Percentiles rank a stretch among this genome's conserved stretches.
Evolutionary conservation across 805 yeast genomes (phyloP).

Genomic region (Candida dajiaensis): DNA sequence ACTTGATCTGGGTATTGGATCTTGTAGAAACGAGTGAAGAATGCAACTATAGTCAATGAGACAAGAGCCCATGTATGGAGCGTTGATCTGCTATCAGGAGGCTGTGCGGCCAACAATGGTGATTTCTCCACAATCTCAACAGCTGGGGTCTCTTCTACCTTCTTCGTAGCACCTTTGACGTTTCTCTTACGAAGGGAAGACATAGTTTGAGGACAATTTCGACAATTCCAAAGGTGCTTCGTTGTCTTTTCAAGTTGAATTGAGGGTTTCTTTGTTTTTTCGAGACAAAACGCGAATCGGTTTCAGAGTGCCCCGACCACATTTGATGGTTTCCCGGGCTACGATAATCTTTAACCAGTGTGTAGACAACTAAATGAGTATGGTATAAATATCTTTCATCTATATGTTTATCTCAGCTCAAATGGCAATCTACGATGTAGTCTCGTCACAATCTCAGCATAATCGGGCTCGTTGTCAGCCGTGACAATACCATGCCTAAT

Average conservation of each 20-base stretch:
- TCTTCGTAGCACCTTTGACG: slow-evolving; percentile 3
- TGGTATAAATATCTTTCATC: neutral
- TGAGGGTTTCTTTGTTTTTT: too few species aligned
- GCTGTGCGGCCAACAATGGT: neutral
- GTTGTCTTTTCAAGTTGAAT: neutral
- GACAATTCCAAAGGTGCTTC: neutral
- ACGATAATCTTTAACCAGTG: neutral
- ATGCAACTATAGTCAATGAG: slow-evolving; percentile 57
- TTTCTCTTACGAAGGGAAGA: slow-evolving; percentile 8
- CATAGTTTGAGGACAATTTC: neutral
- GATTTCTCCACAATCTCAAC: neutral
- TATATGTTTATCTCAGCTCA: slow-evolving; percentile 35
- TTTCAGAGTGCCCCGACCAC: neutral
- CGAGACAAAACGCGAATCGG: neutral
- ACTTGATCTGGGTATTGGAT: slow-evolving; percentile 67
- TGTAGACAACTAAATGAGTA: too few species aligned
- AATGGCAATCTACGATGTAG: slow-evolving; percentile 70
- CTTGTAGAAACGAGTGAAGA: slow-evolving; percentile 56
- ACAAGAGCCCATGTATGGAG: slow-evolving; percentile 42
- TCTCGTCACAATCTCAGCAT: slow-evolving; percentile 49
- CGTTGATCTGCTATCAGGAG: neutral
- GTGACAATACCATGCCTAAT: slow-evolving; percentile 77
- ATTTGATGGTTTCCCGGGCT: neutral
- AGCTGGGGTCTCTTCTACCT: neutral
- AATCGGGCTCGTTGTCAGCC: slow-evolving; percentile 61